Evolutionary conservation across 345 rosid species (phyloP).

Genomic region (Hirschfeldia incana): DNA sequence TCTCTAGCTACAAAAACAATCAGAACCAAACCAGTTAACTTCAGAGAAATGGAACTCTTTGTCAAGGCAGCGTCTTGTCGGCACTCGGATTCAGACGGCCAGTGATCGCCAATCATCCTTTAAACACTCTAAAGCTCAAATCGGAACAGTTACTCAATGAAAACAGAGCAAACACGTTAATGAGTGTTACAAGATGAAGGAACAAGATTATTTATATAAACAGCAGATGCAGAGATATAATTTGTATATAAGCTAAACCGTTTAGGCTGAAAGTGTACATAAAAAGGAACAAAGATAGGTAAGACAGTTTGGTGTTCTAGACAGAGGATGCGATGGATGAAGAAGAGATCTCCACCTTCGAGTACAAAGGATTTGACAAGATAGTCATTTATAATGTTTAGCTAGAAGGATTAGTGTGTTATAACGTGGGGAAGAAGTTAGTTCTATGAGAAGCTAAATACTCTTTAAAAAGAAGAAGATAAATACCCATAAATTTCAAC

Average conservation of each 20-base stretch:
- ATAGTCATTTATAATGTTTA: constrained; percentile 36
- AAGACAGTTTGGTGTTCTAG: not conserved
- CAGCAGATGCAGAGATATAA: not conserved
- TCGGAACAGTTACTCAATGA: not conserved
- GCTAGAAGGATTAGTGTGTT: constrained; percentile 25
- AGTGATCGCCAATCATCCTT: not conserved
- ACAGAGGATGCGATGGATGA: constrained; percentile 14
- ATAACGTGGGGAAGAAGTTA: constrained; percentile 35
- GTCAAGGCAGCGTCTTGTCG: not conserved
- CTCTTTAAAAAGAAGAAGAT: too few relatives aligned
- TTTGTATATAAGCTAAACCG: constrained; percentile 3
- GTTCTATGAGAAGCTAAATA: constrained; percentile 13
- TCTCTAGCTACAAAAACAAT: not conserved
- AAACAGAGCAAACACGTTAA: not conserved
- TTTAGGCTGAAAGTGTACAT: constrained; percentile 5
- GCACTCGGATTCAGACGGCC: not conserved
- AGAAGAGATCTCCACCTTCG: constrained; percentile 30
- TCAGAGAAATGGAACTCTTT: not conserved
- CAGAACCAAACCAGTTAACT: not conserved
- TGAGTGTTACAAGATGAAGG: constrained; percentile 6
- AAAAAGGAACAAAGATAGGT: not conserved
- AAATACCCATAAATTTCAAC: too few relatives aligned
- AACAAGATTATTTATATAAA: not conserved
- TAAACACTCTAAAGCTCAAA: not conserved
- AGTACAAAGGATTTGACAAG: constrained; percentile 30